Percentiles rank a stretch among this genome's conserved stretches.
Evolutionary conservation across 1,284 basidiomycete genomes (phyloP).

Genomic region (Xerocomus minutiporus): DNA sequence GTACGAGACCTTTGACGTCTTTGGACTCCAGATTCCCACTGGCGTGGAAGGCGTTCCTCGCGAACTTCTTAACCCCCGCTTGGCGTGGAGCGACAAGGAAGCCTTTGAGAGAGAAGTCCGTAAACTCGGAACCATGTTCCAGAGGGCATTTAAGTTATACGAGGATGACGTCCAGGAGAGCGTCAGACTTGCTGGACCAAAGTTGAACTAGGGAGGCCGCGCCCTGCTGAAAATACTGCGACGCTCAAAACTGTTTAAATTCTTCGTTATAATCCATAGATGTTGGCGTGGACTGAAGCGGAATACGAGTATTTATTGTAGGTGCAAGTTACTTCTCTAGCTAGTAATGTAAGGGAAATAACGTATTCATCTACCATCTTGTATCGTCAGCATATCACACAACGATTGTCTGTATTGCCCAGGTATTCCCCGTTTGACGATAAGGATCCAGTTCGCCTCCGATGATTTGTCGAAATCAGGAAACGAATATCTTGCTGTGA

Average conservation of each 20-base stretch:
- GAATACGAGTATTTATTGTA: conserved; percentile 5
- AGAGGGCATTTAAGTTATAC: conserved; percentile 86
- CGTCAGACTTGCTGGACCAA: conserved; percentile 77
- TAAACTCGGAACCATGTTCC: conserved; percentile 90
- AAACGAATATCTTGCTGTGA: conserved; percentile 15
- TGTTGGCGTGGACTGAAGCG: not conserved
- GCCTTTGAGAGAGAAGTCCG: conserved; percentile 82
- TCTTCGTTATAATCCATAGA: conserved; percentile 11
- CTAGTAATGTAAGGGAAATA: not conserved
- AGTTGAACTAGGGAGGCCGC: conserved; percentile 18
- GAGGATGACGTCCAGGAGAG: conserved; percentile 77
- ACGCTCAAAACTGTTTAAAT: conserved; percentile 3
- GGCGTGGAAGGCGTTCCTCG: conserved; percentile 78
- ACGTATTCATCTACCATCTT: not conserved
- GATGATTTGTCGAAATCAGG: conserved; percentile 13
- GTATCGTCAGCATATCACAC: conserved; percentile 13
- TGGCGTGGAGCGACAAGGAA: conserved; percentile 83
- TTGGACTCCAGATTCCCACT: conserved; percentile 81
- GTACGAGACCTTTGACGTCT: conserved; percentile 80
- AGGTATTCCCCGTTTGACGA: conserved; percentile 6
- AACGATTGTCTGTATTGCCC: not conserved
- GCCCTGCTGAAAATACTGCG: not conserved
- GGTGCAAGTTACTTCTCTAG: not conserved
- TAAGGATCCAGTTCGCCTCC: not conserved
- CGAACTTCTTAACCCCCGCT: conserved; percentile 81